phyloP scores from a whole-genome alignment of 1,284 basidiomycete genomes.

The Sporisorium scitamineum region DNA sequence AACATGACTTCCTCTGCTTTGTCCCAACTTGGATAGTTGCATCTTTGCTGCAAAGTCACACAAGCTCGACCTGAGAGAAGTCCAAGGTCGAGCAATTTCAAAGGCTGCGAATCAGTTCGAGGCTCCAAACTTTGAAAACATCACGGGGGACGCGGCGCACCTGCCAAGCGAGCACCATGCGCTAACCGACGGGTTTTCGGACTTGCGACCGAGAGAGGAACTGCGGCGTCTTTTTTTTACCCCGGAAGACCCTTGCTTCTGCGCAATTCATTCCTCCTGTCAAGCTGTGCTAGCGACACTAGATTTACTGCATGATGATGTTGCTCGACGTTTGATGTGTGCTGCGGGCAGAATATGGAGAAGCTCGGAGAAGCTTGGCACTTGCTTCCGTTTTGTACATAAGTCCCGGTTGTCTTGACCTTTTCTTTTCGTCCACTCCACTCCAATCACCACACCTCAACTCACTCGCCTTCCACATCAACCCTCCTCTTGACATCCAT shows the following conservation, averaged over 20 bases:
- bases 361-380: too few relatives aligned
- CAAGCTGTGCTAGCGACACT: neutral
- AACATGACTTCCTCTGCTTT: too few relatives aligned
- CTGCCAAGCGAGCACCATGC: too few relatives aligned
- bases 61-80: too few relatives aligned
- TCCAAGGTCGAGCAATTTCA: too few relatives aligned
- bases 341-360: neutral
- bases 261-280: constrained; percentile 14
- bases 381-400: neutral
- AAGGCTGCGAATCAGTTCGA: too few relatives aligned
- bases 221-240: neutral
- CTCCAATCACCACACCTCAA: neutral
- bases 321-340: neutral
- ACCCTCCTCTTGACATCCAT: neutral
- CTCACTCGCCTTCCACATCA: neutral
- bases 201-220: constrained; percentile 4
- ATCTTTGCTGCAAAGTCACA: too few relatives aligned
- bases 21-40: too few relatives aligned
- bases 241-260: neutral
- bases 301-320: neutral
- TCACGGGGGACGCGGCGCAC: too few relatives aligned
- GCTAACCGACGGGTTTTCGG: constrained; percentile 23
- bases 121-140: too few relatives aligned
- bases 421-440: neutral
- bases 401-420: neutral